These are phyloP conservation scores for Fusarium anguioides DNA, from an alignment of 2,329 filamentous ascomycete species.

Conservation along the genomic window DNA sequence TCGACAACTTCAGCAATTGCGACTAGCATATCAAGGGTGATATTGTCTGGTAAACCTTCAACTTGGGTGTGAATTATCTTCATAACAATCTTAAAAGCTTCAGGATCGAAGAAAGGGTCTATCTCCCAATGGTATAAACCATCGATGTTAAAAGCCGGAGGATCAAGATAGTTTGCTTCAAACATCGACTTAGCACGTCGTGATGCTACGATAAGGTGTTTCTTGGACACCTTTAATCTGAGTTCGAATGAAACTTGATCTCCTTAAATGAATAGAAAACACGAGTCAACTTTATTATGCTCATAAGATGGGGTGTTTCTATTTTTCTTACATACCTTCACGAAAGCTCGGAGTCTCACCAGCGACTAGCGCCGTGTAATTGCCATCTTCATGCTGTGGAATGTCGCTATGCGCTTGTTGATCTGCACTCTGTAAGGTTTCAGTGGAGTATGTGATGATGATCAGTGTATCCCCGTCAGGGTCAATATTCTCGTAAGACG, in stretches of 20 bases:
- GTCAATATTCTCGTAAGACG: background rate
- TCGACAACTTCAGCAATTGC: background rate
- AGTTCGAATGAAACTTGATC: background rate
- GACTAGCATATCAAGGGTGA: background rate
- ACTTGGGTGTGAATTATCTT: background rate
- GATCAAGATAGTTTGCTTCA: background rate
- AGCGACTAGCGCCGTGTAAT: background rate
- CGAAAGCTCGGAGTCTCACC: background rate
- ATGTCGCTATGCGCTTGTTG: background rate
- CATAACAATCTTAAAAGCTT: background rate
- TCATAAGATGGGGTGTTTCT: background rate
- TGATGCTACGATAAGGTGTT: background rate
- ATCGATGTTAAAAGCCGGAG: background rate
- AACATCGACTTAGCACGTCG: background rate
- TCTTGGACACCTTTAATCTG: background rate
- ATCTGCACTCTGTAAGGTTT: background rate
- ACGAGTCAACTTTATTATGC: background rate
- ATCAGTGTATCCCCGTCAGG: background rate
- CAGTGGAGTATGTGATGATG: background rate
- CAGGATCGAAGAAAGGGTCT: background rate
- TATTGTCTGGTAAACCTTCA: background rate
- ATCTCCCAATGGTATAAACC: background rate
- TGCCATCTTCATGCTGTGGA: background rate
- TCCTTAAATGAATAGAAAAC: background rate
- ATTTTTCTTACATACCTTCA: background rate